Conservation (phyloP, 305 asterid species). For the Fraxinus floribunda region DNA sequence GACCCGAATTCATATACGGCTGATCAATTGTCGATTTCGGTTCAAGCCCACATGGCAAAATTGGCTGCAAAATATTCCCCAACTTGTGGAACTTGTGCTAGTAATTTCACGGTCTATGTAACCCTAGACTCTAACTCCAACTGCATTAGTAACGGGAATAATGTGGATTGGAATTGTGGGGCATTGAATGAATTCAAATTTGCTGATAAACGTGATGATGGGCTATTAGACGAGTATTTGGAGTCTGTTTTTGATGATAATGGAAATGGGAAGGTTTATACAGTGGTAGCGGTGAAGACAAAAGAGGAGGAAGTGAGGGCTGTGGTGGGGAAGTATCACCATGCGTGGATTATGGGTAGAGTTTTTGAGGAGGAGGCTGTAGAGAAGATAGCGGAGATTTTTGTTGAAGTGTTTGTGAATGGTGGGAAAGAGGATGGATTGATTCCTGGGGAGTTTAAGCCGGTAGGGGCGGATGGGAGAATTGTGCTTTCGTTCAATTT, state of each 20-base stretch:
- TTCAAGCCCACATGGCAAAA: conserved; percentile 50
- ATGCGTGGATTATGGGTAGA: conserved; percentile 80
- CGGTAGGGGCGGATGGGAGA: conserved; percentile 88
- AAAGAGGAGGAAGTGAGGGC: conserved; percentile 45
- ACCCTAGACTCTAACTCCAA: conserved; percentile 47
- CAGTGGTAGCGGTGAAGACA: conserved; percentile 59
- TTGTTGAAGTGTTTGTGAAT: conserved; percentile 66
- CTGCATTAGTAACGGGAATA: conserved; percentile 34
- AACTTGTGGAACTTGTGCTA: conserved; percentile 63
- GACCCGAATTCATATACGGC: conserved; percentile 26
- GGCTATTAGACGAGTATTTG: conserved; percentile 59
- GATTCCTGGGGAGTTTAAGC: conserved; percentile 85
- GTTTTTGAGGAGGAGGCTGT: conserved; percentile 51
- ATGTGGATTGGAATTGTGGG: conserved; percentile 57
- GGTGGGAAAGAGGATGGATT: conserved; percentile 85
- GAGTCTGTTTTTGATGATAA: conserved; percentile 40
- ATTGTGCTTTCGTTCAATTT: conserved; percentile 85
- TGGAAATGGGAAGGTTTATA: conserved; percentile 50
- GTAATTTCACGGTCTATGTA: conserved; percentile 51
- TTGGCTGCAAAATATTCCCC: conserved; percentile 36
- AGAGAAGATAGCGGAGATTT: conserved; percentile 66
- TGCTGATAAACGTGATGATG: conserved; percentile 40
- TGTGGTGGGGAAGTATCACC: conserved; percentile 80
- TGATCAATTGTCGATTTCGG: conserved; percentile 47
- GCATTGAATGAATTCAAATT: conserved; percentile 40